Percentiles rank a stretch among this genome's conserved stretches.
phyloP scores from a whole-genome alignment of 371 early-diverging fungal species.

The Lichtheimia hyalospora region DNA sequence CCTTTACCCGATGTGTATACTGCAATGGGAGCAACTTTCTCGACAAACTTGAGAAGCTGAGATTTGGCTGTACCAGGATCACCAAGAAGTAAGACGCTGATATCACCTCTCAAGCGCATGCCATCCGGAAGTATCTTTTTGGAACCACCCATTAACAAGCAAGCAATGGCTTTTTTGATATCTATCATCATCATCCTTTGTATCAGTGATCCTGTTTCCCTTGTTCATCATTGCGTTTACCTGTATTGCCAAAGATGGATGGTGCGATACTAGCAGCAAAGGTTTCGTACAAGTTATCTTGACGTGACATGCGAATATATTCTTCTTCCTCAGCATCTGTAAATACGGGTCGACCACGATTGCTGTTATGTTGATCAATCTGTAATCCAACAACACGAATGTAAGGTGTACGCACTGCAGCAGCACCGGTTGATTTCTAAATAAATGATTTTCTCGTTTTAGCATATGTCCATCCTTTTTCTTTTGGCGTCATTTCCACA shows the following conservation, averaged over 20 bases:
- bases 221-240: constrained; percentile 23
- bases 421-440: constrained; percentile 63
- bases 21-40: constrained; percentile 96
- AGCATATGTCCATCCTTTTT: neutral
- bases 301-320: constrained; percentile 83
- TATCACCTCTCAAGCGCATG: constrained; percentile 97
- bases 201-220: neutral
- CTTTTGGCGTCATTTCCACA: neutral
- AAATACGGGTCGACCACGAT: constrained; percentile 71
- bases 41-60: constrained; percentile 99
- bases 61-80: constrained; percentile 99
- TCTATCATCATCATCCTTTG: constrained; percentile 57
- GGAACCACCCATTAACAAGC: constrained; percentile 98
- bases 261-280: constrained; percentile 94
- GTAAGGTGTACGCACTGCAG: constrained; percentile 92
- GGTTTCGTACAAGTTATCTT: constrained; percentile 85
- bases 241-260: constrained; percentile 92
- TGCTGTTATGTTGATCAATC: constrained; percentile 77
- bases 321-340: constrained; percentile 93
- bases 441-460: neutral
- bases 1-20: constrained; percentile 99
- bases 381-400: constrained; percentile 92
- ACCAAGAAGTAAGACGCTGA: constrained; percentile 99
- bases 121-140: constrained; percentile 95
- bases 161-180: constrained; percentile 98